These are phyloP conservation scores for Extremus antarcticus DNA, from an alignment of 495 filamentous ascomycete species.

Conservation along the genomic window DNA sequence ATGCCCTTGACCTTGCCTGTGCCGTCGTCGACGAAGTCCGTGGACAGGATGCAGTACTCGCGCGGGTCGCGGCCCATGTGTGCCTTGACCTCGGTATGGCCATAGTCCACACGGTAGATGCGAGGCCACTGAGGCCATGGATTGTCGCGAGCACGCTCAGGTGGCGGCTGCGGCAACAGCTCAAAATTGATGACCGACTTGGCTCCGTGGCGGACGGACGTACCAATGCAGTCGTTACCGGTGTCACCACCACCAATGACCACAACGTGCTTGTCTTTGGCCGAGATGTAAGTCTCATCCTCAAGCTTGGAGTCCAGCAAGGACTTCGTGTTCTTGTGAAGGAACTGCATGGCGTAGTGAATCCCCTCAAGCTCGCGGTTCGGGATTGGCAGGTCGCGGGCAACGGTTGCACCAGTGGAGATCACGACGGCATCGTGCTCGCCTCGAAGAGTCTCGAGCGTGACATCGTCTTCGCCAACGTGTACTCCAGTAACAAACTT, in stretches of 20 bases:
- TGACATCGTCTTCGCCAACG: constrained; percentile 69
- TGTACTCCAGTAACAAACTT: constrained; percentile 66
- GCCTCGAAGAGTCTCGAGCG: constrained; percentile 63
- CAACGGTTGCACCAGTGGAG: constrained; percentile 93
- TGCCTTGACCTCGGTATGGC: constrained; percentile 91
- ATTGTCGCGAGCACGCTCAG: constrained; percentile 91
- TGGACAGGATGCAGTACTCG: constrained; percentile 98
- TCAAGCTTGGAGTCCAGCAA: constrained; percentile 84
- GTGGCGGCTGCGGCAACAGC: constrained; percentile 85
- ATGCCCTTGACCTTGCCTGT: constrained; percentile 85
- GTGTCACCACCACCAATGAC: constrained; percentile 99
- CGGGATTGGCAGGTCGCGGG: constrained; percentile 88
- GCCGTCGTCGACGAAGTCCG: constrained; percentile 93
- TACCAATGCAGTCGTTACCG: constrained; percentile 98
- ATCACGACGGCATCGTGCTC: constrained; percentile 82
- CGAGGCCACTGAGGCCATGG: constrained; percentile 99
- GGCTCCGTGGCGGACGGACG: constrained; percentile 92
- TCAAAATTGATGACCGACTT: constrained; percentile 98
- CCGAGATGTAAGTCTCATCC: constrained; percentile 87
- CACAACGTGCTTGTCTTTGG: constrained; percentile 92
- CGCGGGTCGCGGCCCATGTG: constrained; percentile 96
- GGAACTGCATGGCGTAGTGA: constrained; percentile 97
- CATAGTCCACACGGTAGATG: constrained; percentile 97
- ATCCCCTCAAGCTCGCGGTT: constrained; percentile 86
- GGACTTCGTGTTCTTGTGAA: constrained; percentile 97